Base-by-base conservation (phyloP, 768 basidiomycete species). In the Lentinus brumalis region DNA sequence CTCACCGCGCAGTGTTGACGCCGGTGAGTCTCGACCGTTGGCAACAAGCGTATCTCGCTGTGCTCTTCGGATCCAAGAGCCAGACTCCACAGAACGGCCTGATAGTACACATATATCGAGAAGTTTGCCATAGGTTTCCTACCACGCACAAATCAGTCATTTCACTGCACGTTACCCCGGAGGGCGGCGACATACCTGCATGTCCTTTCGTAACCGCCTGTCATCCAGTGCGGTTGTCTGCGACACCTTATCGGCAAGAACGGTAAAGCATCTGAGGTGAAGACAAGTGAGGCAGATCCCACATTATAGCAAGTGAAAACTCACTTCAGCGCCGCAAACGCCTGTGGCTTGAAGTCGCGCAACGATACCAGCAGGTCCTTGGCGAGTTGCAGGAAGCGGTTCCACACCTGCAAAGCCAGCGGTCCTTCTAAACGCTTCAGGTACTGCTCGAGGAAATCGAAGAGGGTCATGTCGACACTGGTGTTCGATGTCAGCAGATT, bases 191-290 rank as follows among this genome's bases (percentile, higher is more conserved):
- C 62, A 16, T 63, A 87, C 91, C 80, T 96, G 94, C 10, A 98
- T 77, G 58, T 99, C 97, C 70, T 94, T 92, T 29, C 92, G 86
- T 56, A 96, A 76, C 41, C 92, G 83, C 26, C 86, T 83, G 73
- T 99, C 97, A 60, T 98, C 96, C 74, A 96, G 82, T 0, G 94
- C 94, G 5, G 91, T 87, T 0, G 95, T 98, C 69, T 94, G 93
- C 1, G 88, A 85, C 38, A 96, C 77, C 70, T 94, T 94, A 63
- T 92, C 92, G 0, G 90, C 86, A 18, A 96, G 72, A 1, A 88
- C 81, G n/a, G 84, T 84, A 41, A 94, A 74, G 73, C 91, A 94
- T 58, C 91, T 94, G 60, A 5, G 59, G 56, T 15, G 6, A 21
- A 14, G 45, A 32, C n/a, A 54, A 11, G 35, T 60, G 32, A 65